Evolutionary conservation across 768 basidiomycete species (phyloP), one percentile per base, ranked within the genome.

Genomic region (Kwoniella europaea): DNA sequence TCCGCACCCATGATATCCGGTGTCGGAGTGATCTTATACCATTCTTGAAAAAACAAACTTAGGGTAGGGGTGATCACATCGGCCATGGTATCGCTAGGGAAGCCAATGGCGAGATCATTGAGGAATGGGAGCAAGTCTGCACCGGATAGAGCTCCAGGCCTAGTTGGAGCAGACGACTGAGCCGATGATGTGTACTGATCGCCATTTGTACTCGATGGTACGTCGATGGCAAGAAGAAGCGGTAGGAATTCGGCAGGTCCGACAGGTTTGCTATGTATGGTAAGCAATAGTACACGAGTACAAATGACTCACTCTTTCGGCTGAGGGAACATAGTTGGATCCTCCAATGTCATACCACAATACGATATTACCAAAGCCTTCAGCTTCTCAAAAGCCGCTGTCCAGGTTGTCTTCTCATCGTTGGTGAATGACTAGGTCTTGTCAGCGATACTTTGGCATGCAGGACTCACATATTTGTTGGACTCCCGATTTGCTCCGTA

Each of bases 241-340:
- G 86, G 86, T n/a, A 94, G 86, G 43, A 98, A 88, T 80, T 98
- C 97, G 18, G 88, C 84, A 1, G 92, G 86, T 13, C 96, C 96
- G 62, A 91, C 84, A 1, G 86, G 85, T 78, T 90, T 91, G 9
- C 92, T 92, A 66, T 41, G 16, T 5, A 4, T 12, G 20, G 43
- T 57, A 27, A 59, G 67, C 63, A 5, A n/a, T 43, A 18, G 35
- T 44, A 13, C 46, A 35, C 15, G 3, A 53, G 50, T 16, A 22
- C 43, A 58, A 27, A 20, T 41, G 16, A 85, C 88, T 69, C 82
- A 92, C 94, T 89, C 88, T 64, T 84, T 66, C 10, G 94, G 95
- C 75, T 97, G 93, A 59, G 93, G 92, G 75, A 99, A 98, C 91
- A 98, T 95, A 50, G 90, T 90, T 1, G 95, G 92, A 70, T 95